These are phyloP conservation scores for Ogataea chonburiensis DNA, from an alignment of 805 yeast species.

Conservation along the genomic window DNA sequence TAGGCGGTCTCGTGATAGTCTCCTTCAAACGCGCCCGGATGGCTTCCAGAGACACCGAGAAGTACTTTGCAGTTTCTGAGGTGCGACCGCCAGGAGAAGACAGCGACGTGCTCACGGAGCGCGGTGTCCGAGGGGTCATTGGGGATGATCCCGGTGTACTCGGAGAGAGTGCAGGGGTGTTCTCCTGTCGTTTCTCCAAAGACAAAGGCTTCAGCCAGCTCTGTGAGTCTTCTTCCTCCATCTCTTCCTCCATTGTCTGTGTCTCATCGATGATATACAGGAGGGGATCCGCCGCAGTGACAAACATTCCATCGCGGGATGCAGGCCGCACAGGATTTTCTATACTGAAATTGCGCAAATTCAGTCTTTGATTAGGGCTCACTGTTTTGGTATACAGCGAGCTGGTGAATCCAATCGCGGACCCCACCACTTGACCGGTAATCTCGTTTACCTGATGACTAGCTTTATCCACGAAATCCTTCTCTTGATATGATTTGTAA, in stretches of 20 bases:
- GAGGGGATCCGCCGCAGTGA: slow-evolving; percentile 31
- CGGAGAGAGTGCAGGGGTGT: slow-evolving; percentile 2
- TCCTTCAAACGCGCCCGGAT: slow-evolving; percentile 14
- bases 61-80: slow-evolving; percentile 21
- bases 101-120: slow-evolving; percentile 6
- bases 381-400: slow-evolving; percentile 34
- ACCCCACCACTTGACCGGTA: slow-evolving; percentile 29
- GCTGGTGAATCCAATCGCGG: slow-evolving; percentile 31
- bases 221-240: slow-evolving; percentile 13
- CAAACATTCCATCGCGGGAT: slow-evolving; percentile 34
- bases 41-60: slow-evolving; percentile 19
- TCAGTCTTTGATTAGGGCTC: slow-evolving; percentile 32
- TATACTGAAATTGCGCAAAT: slow-evolving; percentile 25
- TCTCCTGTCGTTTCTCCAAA: slow-evolving; percentile 17
- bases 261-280: slow-evolving; percentile 20
- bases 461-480: slow-evolving; percentile 36
- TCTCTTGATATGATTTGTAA: slow-evolving; percentile 38
- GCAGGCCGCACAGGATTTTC: slow-evolving; percentile 38
- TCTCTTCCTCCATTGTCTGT: slow-evolving; percentile 2
- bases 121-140: slow-evolving; percentile 6
- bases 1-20: slow-evolving; percentile 14
- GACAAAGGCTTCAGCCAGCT: slow-evolving; percentile 27
- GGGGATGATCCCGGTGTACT: slow-evolving; percentile 5
- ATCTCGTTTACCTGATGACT: slow-evolving; percentile 23
- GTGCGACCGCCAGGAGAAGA: slow-evolving; percentile 15